A percentile compares a stretch with the other conserved stretches of the same genome.
Evolutionary conservation across 768 basidiomycete species (phyloP).

Genomic region (Cystofilobasidium ferigula): DNA sequence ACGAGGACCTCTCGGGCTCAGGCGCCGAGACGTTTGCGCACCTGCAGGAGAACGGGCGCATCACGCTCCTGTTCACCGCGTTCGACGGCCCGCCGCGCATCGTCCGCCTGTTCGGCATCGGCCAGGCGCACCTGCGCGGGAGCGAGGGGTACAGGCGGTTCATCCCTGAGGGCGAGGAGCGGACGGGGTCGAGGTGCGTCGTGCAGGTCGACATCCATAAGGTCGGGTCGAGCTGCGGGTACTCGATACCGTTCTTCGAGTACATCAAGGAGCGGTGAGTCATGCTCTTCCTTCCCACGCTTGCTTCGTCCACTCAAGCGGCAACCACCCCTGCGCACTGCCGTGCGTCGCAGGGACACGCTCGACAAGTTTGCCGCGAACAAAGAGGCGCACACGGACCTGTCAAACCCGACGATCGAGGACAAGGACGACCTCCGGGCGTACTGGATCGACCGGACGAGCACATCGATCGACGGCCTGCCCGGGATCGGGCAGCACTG

Average conservation of each 20-base stretch:
- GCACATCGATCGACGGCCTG: conserved; percentile 6
- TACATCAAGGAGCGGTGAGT: conserved; percentile 14
- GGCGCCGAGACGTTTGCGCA: conserved; percentile 30
- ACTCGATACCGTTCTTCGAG: conserved; percentile 12
- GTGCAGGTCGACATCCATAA: conserved; percentile 12
- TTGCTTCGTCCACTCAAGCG: neutral
- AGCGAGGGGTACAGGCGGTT: conserved; percentile 1
- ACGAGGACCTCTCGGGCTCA: conserved; percentile 20
- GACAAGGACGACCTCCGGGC: conserved; percentile 9
- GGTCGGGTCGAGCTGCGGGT: conserved; percentile 16
- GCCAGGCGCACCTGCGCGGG: conserved; percentile 10
- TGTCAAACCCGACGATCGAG: neutral
- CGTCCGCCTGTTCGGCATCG: conserved; percentile 17
- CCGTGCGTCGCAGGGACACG: too few species aligned
- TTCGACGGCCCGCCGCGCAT: conserved; percentile 25
- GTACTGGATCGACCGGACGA: conserved; percentile 10
- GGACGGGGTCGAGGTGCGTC: conserved; percentile 8
- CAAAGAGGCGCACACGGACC: conserved; percentile 9
- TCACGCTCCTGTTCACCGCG: conserved; percentile 27
- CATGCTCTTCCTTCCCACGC: neutral
- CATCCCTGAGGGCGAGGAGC: neutral
- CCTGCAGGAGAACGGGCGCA: conserved; percentile 28
- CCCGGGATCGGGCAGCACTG: conserved; percentile 4
- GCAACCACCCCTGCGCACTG: neutral
- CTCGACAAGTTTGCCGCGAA: conserved; percentile 5